Evolutionary conservation across 352 stramenopile species (phyloP), one percentile per base, ranked within the genome.

Genomic region (Phytophthora pseudosyringae): DNA sequence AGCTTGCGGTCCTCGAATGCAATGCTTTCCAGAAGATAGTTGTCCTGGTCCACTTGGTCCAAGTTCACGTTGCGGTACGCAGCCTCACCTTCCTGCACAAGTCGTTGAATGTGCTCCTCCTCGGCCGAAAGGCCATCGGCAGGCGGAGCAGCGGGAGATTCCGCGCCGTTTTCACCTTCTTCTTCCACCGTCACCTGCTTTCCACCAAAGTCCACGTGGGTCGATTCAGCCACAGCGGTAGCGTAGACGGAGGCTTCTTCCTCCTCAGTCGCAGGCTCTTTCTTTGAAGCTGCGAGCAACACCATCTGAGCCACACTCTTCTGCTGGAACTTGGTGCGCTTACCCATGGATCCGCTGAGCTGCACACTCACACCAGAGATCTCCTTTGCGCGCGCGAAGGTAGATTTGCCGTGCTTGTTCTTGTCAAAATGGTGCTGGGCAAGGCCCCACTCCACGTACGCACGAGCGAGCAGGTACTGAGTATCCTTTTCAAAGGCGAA

Each of bases 241-340:
- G 81, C 82, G 54, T 85, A 90, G 41, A 81, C 70, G 1, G 85
- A 91, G 41, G 68, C 45, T n/a, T 67, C 62, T 35, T 70, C 67
- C 35, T 81, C 68, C 11, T 49, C 54, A 43, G 7, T 59, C 8
- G 55, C 52, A 26, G 80, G 74, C 39, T 73, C 53, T 54, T 80
- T 80, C 73, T 86, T 89, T 29, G 83, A 90, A 29, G 77, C 78
- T 1, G 83, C 86, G 12, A 91, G 77, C 16, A 94, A 72, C 52
- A 94, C 76, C 81, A 95, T 91, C 64, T 98, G 94, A 58, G 96
- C 89, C 10, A 92, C 90, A 54, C 83, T 87, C 50, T 97, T 94
- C 64, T 89, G 76, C 69, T 99, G 96, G 71, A 92, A 99, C 70
- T 99, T 99, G 38, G 95, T 99, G 47, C 95, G 84, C 71, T 97